Evolutionary conservation across 768 basidiomycete species (phyloP), one percentile per base, ranked within the genome.

Genomic region (Xerocomellus amylosporus): DNA sequence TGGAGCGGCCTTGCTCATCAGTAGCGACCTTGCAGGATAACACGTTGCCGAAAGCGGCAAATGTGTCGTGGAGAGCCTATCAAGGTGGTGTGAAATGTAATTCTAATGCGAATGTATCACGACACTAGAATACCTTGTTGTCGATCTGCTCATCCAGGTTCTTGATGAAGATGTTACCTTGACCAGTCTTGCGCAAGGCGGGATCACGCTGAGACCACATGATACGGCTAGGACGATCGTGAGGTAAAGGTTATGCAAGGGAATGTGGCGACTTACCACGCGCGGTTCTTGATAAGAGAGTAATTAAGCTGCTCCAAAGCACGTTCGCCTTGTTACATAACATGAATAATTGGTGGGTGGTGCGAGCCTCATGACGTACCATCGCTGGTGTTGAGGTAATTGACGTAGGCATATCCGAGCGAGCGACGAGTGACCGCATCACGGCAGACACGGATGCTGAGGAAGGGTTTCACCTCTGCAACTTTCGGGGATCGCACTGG

Each of bases 151-250:
- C 93, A 67, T 97, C 95, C 63, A 99, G 77, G 77, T 99, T 99
- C 80, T 99, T 99, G 78, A 99, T 98, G 79, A 99, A 99, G 70
- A 99, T 93, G 74, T 99, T 99, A 74, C 97, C 97, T 78, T 98
- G 94, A 60, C 94, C 94, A 60, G 94, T 98, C 86, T 98, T 98
- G 75, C 97, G 91, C 70, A 99, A 86, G 64, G 94, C 93, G 55
- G 97, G 97, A 78, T 98, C 97, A 73, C 97, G 92, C 83, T 98
- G 97, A 68, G 95, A 98, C 96, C 97, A 98, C 97, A 99, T 99
- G 82, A 99, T 99, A 67, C 97, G 93, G 80, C 90, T 93, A 62
- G 53, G 36, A 26, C 7, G 26, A 47, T 39, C 45, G 47, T 55
- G 50, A 56, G 47, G 24, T 51, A 7, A 40, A 42, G 7, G 26